Percentiles rank a stretch among this genome's conserved stretches.
Evolutionary conservation across 768 basidiomycete genomes (phyloP).

Genomic region (Rhizopogon rudus): DNA sequence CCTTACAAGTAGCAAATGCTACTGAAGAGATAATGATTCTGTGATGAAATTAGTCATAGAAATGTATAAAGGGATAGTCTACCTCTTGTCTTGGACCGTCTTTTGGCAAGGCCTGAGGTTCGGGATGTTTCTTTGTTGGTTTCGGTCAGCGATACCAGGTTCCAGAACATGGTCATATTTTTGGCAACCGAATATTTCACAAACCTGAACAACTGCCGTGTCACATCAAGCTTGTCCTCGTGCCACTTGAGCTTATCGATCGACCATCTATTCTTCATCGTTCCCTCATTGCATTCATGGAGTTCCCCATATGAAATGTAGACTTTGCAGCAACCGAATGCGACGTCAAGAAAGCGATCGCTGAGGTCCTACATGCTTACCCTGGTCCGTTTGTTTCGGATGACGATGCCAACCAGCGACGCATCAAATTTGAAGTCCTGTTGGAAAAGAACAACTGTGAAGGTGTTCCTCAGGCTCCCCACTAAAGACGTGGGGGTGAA

Average conservation of each 20-base stretch:
- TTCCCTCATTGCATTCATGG: slow-evolving; percentile 24
- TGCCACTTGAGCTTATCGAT: background rate
- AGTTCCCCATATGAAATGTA: slow-evolving; percentile 30
- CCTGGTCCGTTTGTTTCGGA: slow-evolving; percentile 23
- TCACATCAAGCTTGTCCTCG: no score
- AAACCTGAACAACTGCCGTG: no score
- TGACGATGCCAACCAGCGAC: slow-evolving; percentile 11
- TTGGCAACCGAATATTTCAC: background rate
- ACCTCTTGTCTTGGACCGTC: background rate
- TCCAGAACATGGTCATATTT: background rate
- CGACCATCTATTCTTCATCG: background rate
- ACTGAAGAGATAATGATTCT: background rate
- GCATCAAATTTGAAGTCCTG: slow-evolving; percentile 57
- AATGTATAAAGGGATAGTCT: background rate
- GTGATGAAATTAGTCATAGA: background rate
- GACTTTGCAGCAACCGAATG: slow-evolving; percentile 40
- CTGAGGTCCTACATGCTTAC: slow-evolving; percentile 45
- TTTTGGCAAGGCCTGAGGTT: background rate
- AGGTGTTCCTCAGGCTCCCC: slow-evolving; percentile 30
- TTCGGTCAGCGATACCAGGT: background rate
- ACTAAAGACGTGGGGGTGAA: slow-evolving; percentile 31
- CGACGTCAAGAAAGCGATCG: slow-evolving; percentile 54
- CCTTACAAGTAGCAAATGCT: slow-evolving; percentile 20
- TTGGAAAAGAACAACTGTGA: slow-evolving; percentile 46
- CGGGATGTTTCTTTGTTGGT: background rate